Conservation (phyloP, 2,329 filamentous ascomycete species). For the Diaporthe sp. region DNA sequence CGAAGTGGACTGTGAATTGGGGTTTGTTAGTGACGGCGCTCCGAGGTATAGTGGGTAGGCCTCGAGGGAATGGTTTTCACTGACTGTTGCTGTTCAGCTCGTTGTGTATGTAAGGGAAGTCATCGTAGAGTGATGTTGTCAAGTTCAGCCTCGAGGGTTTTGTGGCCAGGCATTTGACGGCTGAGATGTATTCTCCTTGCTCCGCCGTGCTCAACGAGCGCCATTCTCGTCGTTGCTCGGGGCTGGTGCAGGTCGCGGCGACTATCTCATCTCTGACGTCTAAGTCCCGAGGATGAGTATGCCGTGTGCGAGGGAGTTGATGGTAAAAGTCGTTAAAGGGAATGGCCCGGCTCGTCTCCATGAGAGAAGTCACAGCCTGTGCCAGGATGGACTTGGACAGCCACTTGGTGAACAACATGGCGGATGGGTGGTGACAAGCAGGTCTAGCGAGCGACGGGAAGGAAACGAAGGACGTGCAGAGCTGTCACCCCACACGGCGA, state of each 20-base stretch:
- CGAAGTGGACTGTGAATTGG: slow-evolving; percentile 45
- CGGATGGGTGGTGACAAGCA: neutral
- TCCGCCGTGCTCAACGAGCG: slow-evolving; percentile 23
- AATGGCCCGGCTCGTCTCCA: slow-evolving; percentile 26
- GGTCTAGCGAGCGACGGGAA: neutral
- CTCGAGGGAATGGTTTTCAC: neutral
- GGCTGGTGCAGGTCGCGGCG: neutral
- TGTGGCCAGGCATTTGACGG: slow-evolving; percentile 15
- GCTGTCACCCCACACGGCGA: neutral
- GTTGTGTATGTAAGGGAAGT: slow-evolving; percentile 51
- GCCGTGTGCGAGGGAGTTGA: neutral
- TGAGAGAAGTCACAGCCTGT: slow-evolving; percentile 12
- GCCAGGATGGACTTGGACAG: slow-evolving; percentile 22
- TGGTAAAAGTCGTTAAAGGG: slow-evolving; percentile 16
- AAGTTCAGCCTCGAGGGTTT: slow-evolving; percentile 42
- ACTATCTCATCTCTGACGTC: neutral
- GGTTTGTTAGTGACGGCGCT: neutral
- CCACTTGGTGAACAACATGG: slow-evolving; percentile 23
- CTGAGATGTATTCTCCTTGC: slow-evolving; percentile 19
- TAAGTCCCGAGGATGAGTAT: slow-evolving; percentile 10
- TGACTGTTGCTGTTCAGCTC: slow-evolving; percentile 25
- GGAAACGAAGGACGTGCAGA: slow-evolving; percentile 1
- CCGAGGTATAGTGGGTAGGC: neutral
- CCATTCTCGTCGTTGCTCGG: slow-evolving; percentile 16
- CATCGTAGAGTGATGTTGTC: slow-evolving; percentile 50